Evolutionary conservation across 1,139 yeast genomes (phyloP), one percentile per base, ranked within the genome.

Genomic region (Geotrichum europaeum): DNA sequence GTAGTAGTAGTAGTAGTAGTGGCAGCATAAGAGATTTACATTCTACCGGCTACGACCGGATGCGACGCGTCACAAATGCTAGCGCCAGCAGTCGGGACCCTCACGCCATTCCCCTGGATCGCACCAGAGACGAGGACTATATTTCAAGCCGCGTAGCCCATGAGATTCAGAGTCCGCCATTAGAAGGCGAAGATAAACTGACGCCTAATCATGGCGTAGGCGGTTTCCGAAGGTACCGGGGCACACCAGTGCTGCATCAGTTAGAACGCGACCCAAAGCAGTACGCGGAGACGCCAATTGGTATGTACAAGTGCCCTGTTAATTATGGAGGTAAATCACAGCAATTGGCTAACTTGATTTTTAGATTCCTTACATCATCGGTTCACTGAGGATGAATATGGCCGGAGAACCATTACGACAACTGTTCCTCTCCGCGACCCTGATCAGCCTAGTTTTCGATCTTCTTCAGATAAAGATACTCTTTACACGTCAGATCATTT

Each of bases 391-490:
- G 47, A 40, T n/a, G 13, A n/a, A 15, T 40, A 40, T 18, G 47
- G 47, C 20, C 47, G 18, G 5, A 32, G 36, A 24, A 58, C 60
- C 3, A 40, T 55, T 2, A 54, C 60, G 7, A 58, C 60, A 15
- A 51, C 57, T n/a, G 52, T 58, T 22, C 60, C 60, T 15, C 51
- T 58, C 13, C 53, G 58, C 36, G 60, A 54, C 32, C 24, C 57
- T 2, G 57, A 53, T 28, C 51, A 22, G 18, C 55, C 40, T 24
- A 55, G 22, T 49, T 40, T 34, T 51, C n/a, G 22, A 6, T 32
- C 34, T 51, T 32, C 28, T 13, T n/a, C 56, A 9, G 18, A 20
- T 28, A 47, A 40, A 28, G 36, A 36, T 15, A 53, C 56, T 45
- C 24, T 30, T 45, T 32, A 40, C 30, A 18, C 24, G 12, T 18